Evolutionary conservation across 2,329 filamentous ascomycete genomes (phyloP), one percentile per base, ranked within the genome.

Genomic region (Diplodia scrobiculata): DNA sequence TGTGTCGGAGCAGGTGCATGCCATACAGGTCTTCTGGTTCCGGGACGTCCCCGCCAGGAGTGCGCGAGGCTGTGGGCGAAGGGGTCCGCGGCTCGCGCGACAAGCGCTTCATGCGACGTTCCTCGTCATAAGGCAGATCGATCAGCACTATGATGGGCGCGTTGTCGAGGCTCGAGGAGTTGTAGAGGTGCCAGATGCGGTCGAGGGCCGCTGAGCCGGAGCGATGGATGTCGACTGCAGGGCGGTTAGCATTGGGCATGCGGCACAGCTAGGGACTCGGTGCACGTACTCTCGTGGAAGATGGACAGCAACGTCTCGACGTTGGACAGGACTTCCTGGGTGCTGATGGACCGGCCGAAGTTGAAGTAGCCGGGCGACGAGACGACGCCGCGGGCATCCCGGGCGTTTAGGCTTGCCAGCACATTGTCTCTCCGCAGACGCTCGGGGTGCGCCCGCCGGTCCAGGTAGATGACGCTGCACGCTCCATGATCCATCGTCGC

Each of bases 401-500:
- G 65, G 4, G 73, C 75, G 68, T 70, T 75, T 6, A 72, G 75
- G 48, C 73, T 76, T 60, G 71, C 72, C 58, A 74, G 74, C 68
- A 78, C 70, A 60, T 72, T 73, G 65, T 78, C 76, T 66, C 73
- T 73, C 50, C 73, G 73, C 50, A 79, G 76, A 68, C 76, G 72
- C 69, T 78, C 77, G 67, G 78, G 76, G 69, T 77, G 74, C 67
- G 77, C 77, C 64, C 78, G 75, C 59, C 78, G 75, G 71, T 80
- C 77, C 68, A 79, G 72, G 73, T 80, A 80, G 67, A 80, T 77
- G 62, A 80, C 74, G 72, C 79, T 79, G 73, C 78, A 80, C 67
- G 76, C 74, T 71, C 77, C 78, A 77, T 79, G 77, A 67, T 79
- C 77, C 78, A 80, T 80, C 38, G 67, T 66, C 65, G 65, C 65